Conservation (phyloP, 306 rosid genomes). For the Prunus fruticosa region DNA sequence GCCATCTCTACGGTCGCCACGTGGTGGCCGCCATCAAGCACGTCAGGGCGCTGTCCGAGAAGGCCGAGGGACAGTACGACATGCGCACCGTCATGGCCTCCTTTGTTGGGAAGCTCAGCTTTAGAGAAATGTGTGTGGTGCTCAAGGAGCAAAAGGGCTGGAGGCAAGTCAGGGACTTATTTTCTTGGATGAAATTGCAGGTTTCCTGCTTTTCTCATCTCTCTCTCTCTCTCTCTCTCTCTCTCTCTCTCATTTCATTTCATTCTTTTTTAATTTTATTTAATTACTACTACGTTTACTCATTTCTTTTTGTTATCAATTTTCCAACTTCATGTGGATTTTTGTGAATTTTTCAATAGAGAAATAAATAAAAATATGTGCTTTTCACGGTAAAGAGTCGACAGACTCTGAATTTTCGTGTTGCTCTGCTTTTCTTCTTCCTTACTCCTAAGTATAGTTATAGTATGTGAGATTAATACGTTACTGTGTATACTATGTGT, state of each 20-base stretch:
- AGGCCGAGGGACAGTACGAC: conserved; percentile 47
- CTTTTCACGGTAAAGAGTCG: not conserved
- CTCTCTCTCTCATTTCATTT: not conserved
- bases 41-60: conserved; percentile 63
- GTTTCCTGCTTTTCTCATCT: conserved; percentile 23
- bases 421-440: too few species aligned
- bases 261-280: not conserved
- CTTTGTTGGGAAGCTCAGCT: conserved; percentile 72
- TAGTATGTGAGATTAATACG: not conserved
- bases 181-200: conserved; percentile 97
- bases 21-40: conserved; percentile 80
- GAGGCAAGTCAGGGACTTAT: conserved; percentile 85
- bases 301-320: not conserved
- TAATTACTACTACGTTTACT: not conserved
- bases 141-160: conserved; percentile 92
- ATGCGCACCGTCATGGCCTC: conserved; percentile 77
- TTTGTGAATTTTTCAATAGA: not conserved
- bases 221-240: not conserved
- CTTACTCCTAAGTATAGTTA: too few species aligned
- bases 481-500: conserved; percentile 14
- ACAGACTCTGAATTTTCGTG: not conserved
- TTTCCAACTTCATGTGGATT: not conserved
- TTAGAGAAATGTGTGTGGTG: conserved; percentile 82
- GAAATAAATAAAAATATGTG: not conserved
- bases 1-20: conserved; percentile 72